Evolutionary conservation across 2,329 filamentous ascomycete species (phyloP), one percentile per base, ranked within the genome.

Genomic region (Fusarium sp.): DNA sequence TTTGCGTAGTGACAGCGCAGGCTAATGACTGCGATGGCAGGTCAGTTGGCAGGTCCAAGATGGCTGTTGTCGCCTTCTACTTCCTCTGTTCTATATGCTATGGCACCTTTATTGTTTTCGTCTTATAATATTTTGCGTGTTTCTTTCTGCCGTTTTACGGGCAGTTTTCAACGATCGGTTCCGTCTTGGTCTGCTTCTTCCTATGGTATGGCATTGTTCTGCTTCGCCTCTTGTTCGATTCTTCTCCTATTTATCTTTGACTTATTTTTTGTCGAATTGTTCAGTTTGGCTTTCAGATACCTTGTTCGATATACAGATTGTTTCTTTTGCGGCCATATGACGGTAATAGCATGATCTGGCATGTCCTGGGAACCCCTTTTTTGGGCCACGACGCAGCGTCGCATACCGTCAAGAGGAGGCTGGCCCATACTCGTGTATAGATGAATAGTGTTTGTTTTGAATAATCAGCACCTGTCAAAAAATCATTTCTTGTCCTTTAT

Each of bases 271-370:
- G 56, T 64, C 73, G 60, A 68, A 69, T 73, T 77, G 63, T 72
- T 72, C 76, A 35, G 61, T 54, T 74, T 73, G 77, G 79, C 77
- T 82, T 80, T 83, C 85, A 86, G 85, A 89, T 89, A 89, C 87
- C 87, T 89, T 89, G 87, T 89, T 88, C 86, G 84, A 89, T 87
- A 87, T 87, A 87, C 81, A 82, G 79, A 83, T 78, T 82, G 77
- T 69, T 75, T 74, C 77, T 70, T 79, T 76, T 72, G 75, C 59
- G 74, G 77, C 76, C 72, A 76, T 65, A 69, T 66, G 63, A 72
- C 68, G 76, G 74, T 62, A 76, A 71, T 68, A 70, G 54, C 55
- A 71, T 72, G 71, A 63, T 61, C 69, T 71, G 64, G 68, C 51
- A 63, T 57, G 60, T 49, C 66, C 74, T 71, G 64, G 67, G 45